phyloP scores from a whole-genome alignment of 176 grass and related monocot genomes.

The Melocanna baccifera region DNA sequence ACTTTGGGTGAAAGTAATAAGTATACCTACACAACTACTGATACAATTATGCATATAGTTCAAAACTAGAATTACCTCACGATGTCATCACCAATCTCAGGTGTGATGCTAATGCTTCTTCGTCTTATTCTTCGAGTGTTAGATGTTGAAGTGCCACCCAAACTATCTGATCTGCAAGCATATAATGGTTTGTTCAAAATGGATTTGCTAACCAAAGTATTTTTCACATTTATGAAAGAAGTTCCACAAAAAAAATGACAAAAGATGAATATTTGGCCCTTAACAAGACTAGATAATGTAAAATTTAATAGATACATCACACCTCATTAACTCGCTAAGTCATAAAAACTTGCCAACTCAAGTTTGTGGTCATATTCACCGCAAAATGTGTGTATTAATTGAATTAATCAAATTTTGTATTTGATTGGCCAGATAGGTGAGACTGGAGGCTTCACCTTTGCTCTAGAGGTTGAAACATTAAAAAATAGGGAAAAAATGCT shows the following conservation, averaged over 20 bases:
- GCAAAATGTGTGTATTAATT: neutral
- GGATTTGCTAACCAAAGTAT: neutral
- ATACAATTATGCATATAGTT: neutral
- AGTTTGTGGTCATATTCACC: neutral
- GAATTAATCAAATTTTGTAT: neutral
- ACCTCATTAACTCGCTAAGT: neutral
- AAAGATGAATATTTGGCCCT: neutral
- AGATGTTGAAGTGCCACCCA: slow-evolving; percentile 57
- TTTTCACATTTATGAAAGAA: slow-evolving; percentile 23
- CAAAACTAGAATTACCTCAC: slow-evolving; percentile 69
- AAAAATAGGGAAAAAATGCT: neutral
- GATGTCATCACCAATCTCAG: slow-evolving; percentile 98
- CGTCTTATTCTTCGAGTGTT: slow-evolving; percentile 73
- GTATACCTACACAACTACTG: slow-evolving; percentile 1
- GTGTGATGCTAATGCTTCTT: slow-evolving; percentile 98
- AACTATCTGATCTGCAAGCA: slow-evolving; percentile 80
- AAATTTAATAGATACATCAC: neutral
- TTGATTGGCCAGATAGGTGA: neutral
- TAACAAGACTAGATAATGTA: slow-evolving; percentile 8
- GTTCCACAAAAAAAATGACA: neutral
- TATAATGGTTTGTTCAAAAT: slow-evolving; percentile 20
- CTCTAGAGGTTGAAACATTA: neutral
- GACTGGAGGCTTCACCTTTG: neutral
- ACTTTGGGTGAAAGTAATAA: slow-evolving; percentile 28
- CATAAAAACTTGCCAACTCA: neutral